A percentile compares a stretch with the other conserved stretches of the same genome.
phyloP scores from a whole-genome alignment of 192 early-diverging fungal species.

The Backusella australiensis region DNA sequence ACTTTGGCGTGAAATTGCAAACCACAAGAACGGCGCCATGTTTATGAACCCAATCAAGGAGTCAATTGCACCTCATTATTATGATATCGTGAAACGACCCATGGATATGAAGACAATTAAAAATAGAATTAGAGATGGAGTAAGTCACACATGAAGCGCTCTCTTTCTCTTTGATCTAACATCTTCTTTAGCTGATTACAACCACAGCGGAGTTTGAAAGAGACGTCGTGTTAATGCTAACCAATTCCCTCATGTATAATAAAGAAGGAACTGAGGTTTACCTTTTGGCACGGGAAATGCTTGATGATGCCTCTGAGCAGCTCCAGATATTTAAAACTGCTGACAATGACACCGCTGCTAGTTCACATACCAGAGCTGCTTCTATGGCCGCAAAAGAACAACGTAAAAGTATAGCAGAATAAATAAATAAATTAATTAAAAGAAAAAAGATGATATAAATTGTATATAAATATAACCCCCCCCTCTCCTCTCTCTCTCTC shows the following conservation, averaged over 20 bases:
- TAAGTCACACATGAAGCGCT: constrained; percentile 29
- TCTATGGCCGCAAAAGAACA: constrained; percentile 13
- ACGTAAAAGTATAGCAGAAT: constrained; percentile 8
- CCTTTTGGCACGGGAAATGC: constrained; percentile 80
- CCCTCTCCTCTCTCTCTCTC: not conserved
- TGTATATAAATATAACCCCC: not conserved
- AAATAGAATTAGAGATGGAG: constrained; percentile 80
- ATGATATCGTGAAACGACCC: constrained; percentile 75
- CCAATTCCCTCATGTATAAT: constrained; percentile 91
- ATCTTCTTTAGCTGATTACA: constrained; percentile 58
- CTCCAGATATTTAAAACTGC: constrained; percentile 57
- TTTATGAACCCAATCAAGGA: constrained; percentile 81
- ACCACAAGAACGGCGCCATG: constrained; percentile 83
- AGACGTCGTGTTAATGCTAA: constrained; percentile 86
- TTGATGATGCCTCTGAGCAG: constrained; percentile 69
- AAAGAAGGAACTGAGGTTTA: constrained; percentile 81
- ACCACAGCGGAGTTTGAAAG: constrained; percentile 89
- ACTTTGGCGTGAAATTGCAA: constrained; percentile 81
- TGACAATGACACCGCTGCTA: constrained; percentile 27
- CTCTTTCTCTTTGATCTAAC: not conserved
- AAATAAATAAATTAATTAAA: not conserved
- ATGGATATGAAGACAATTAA: constrained; percentile 88
- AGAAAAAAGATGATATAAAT: not conserved
- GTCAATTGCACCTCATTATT: constrained; percentile 76
- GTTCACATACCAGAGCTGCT: constrained; percentile 20